phyloP scores from a whole-genome alignment of 2,329 filamentous ascomycete genomes.

The Exophiala dermatitidis region DNA sequence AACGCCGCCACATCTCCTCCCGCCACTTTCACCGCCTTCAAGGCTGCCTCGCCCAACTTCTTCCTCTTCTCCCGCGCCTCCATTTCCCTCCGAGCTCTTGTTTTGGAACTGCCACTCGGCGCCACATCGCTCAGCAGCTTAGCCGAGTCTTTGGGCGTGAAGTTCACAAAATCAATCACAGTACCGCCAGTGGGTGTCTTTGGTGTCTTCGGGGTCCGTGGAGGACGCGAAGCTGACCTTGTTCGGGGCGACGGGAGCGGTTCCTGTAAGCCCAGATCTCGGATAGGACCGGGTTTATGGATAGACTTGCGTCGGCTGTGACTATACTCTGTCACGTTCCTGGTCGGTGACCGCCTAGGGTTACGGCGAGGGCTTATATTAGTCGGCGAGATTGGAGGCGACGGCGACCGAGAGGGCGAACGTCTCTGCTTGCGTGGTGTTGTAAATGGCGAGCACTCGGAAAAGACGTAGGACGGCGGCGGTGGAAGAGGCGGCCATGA shows the following conservation, averaged over 20 bases:
- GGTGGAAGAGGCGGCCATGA: conserved; percentile 36
- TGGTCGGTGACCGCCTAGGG: conserved; percentile 26
- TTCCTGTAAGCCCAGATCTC: conserved; percentile 27
- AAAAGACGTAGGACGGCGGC: conserved; percentile 34
- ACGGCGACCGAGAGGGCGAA: conserved; percentile 29
- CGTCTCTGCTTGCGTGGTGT: conserved; percentile 27
- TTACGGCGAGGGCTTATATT: conserved; percentile 30
- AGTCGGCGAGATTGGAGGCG: conserved; percentile 36
- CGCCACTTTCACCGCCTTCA: conserved; percentile 38
- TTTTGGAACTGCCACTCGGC: conserved; percentile 84
- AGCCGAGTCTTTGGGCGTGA: conserved; percentile 69
- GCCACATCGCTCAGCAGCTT: conserved; percentile 84
- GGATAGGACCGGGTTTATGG: conserved; percentile 36
- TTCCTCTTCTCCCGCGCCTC: conserved; percentile 73
- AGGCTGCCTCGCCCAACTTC: conserved; percentile 26
- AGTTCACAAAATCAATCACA: conserved; percentile 67
- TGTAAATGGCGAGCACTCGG: conserved; percentile 33
- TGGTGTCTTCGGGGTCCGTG: conserved; percentile 28
- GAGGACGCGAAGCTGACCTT: conserved; percentile 19
- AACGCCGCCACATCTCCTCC: conserved; percentile 41
- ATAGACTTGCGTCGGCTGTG: conserved; percentile 35
- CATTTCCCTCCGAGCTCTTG: conserved; percentile 83
- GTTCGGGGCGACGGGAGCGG: conserved; percentile 26
- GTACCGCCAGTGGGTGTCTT: conserved; percentile 27
- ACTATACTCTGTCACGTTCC: conserved; percentile 28